Evolutionary conservation across 75 land plant genomes (phyloP).

Genomic region (Selaginella tamariscina): DNA sequence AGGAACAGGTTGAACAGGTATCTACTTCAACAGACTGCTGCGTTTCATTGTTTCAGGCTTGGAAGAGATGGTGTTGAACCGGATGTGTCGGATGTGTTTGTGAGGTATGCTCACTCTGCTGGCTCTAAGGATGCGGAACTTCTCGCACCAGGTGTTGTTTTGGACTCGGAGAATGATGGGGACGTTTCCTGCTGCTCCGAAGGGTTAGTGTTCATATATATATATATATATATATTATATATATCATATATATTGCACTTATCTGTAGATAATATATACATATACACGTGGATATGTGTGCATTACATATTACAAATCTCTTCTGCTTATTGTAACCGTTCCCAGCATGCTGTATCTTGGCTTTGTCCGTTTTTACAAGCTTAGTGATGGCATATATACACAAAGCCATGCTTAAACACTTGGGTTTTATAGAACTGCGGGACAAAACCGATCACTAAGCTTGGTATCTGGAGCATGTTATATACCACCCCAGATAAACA

Average conservation of each 20-base stretch:
- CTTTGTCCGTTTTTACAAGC: background rate
- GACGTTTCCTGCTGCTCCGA: background rate
- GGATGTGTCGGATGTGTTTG: background rate
- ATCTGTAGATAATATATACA: background rate
- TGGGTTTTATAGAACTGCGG: conserved; percentile 30
- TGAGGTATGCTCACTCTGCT: background rate
- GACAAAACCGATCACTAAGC: conserved; percentile 35
- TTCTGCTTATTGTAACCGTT: background rate
- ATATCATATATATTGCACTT: background rate
- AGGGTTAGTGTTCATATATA: background rate
- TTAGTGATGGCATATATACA: conserved; percentile 3
- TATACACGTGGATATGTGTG: background rate
- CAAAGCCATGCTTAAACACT: background rate
- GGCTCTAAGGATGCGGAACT: background rate
- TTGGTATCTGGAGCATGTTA: conserved; percentile 76
- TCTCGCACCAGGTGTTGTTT: background rate
- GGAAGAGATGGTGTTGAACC: background rate
- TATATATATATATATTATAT: background rate
- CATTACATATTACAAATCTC: background rate
- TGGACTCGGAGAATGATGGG: background rate
- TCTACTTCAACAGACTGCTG: background rate
- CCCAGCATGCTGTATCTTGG: background rate
- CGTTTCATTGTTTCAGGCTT: conserved; percentile 1
- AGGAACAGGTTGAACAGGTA: background rate
- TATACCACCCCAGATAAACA: conserved; percentile 87